Base-by-base conservation (phyloP, 805 yeast genomes). In the Wickerhamia fluorescens region DNA sequence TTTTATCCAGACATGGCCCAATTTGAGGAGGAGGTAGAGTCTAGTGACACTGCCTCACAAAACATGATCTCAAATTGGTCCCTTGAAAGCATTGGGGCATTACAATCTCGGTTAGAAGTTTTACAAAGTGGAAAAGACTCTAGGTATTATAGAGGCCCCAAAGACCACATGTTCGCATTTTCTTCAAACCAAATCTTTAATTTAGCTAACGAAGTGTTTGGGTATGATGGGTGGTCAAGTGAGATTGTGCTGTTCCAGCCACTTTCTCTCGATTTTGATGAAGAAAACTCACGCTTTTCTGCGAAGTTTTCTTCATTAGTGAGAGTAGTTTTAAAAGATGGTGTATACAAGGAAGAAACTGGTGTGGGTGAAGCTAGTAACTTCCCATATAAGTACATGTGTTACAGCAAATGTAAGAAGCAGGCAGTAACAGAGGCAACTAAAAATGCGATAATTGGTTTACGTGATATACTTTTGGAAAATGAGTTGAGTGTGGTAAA, bases 181-280 rank as follows among this genome's bases (percentile, higher is more conserved):
- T 18, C 30, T 7, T 24, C 42, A 4, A 17, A 24, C 40, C 41
- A 64, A 11, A 63, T 69, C 1, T 41, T 66, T 6, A 47, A 49
- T 9, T 45, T 64, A 32, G 73, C 75, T 1, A 74, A 74, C 34
- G 71, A 66, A 21, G 49, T 64, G 0, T 74, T 72, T 49, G 80
- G 79, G 0, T 69, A 54, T 42, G 59, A 71, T 35, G 80, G 81
- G 6, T 75, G 81, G 81, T 59, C 66, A 5, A 56, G 69, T 18
- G 61, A 60, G 27, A 50, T 74, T 1, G 16, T 61, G 8, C 48
- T 44, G 4, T 49, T 46, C 21, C 34, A 31, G 3, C 29, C 35
- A 6, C 38, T 45, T 14, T 30, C 28, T 12, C 44, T 44, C 17
- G 42, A 40, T 6, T 40, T 49, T 11, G 43, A 57, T 25, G 45